Evolutionary conservation across 164 flowering plant genomes (phyloP).

Genomic region (Brasenia schreberi): DNA sequence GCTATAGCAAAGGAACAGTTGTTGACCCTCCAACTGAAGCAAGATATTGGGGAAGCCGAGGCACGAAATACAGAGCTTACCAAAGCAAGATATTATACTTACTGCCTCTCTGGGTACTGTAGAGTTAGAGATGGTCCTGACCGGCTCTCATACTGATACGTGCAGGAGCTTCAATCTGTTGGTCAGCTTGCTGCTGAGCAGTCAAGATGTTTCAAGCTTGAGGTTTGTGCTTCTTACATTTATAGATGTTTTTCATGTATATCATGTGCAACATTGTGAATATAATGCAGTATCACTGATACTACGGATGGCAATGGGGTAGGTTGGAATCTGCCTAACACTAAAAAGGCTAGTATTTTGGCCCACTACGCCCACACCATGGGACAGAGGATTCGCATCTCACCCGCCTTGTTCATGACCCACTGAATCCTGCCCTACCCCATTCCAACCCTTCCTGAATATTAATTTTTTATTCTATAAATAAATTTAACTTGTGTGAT

Average conservation of each 20-base stretch:
- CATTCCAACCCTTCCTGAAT: too few relatives aligned
- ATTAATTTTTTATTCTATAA: too few relatives aligned
- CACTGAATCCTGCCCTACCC: too few relatives aligned
- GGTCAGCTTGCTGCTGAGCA: conserved; percentile 95
- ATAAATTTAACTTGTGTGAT: too few relatives aligned
- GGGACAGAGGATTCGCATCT: too few relatives aligned
- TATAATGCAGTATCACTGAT: too few relatives aligned
- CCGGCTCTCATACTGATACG: neutral
- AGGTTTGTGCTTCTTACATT: conserved; percentile 31
- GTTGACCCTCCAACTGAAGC: conserved; percentile 59
- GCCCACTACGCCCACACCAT: too few relatives aligned
- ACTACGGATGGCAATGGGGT: too few relatives aligned
- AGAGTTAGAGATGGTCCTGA: neutral
- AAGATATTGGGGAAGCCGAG: conserved; percentile 69
- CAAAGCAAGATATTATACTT: conserved; percentile 38
- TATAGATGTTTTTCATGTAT: neutral
- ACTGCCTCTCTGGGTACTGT: neutral
- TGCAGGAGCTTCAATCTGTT: conserved; percentile 95
- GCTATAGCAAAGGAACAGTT: conserved; percentile 67
- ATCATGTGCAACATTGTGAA: too few relatives aligned
- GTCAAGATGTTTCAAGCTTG: conserved; percentile 96
- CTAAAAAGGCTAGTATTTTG: too few relatives aligned
- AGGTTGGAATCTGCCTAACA: too few relatives aligned
- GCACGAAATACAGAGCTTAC: conserved; percentile 56
- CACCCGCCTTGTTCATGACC: too few relatives aligned